Evolutionary conservation across 2,329 filamentous ascomycete genomes (phyloP).

Genomic region (Decorospora gaudefroyi): DNA sequence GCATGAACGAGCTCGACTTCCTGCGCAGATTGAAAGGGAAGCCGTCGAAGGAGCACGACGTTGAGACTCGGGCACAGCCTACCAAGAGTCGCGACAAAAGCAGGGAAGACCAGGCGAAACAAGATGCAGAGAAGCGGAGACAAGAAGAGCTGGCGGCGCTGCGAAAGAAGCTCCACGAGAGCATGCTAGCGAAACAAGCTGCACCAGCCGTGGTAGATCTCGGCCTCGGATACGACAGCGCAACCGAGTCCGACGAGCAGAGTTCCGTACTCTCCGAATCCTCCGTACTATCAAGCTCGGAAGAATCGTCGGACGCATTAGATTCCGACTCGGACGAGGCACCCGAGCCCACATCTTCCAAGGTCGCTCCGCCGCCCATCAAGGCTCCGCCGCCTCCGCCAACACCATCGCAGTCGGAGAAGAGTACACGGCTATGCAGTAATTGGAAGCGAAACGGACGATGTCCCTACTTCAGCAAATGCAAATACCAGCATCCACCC

Average conservation of each 20-base stretch:
- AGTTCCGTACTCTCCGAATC: slow-evolving; percentile 36
- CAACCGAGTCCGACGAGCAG: slow-evolving; percentile 29
- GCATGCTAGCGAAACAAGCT: slow-evolving; percentile 31
- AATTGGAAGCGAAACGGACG: slow-evolving; percentile 34
- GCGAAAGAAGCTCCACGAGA: slow-evolving; percentile 43
- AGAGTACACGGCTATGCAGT: slow-evolving; percentile 25
- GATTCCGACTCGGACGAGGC: slow-evolving; percentile 31
- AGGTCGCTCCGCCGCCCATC: slow-evolving; percentile 26
- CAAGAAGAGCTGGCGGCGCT: slow-evolving; percentile 40
- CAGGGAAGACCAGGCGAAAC: slow-evolving; percentile 2
- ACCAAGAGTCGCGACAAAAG: slow-evolving; percentile 7
- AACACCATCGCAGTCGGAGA: slow-evolving; percentile 7
- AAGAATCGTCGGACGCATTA: slow-evolving; percentile 28
- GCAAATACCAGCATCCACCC: slow-evolving; percentile 34
- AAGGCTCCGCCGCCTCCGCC: slow-evolving; percentile 19
- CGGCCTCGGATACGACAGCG: slow-evolving; percentile 41
- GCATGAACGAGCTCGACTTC: slow-evolving; percentile 49
- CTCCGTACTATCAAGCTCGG: slow-evolving; percentile 41
- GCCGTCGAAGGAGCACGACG: slow-evolving; percentile 9
- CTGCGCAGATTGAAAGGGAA: slow-evolving; percentile 35
- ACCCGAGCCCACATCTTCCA: slow-evolving; percentile 49
- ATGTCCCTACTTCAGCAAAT: slow-evolving; percentile 35
- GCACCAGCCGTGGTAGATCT: slow-evolving; percentile 27
- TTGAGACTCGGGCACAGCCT: background rate
- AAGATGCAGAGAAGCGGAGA: slow-evolving; percentile 1